Evolutionary conservation across 805 yeast genomes (phyloP).

Genomic region (Lipomyces anomalus): DNA sequence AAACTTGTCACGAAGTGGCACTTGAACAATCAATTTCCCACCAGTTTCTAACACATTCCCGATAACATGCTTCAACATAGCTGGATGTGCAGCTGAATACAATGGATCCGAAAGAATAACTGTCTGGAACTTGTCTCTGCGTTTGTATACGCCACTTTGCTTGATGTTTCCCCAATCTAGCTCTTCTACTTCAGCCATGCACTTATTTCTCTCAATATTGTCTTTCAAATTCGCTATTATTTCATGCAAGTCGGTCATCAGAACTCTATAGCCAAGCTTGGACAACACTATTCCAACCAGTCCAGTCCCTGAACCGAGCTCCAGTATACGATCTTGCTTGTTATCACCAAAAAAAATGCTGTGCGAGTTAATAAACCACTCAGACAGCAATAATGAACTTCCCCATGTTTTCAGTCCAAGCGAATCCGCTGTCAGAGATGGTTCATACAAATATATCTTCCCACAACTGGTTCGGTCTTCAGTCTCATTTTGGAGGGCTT

Average conservation of each 20-base stretch:
- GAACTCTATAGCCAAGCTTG: conserved; percentile 44
- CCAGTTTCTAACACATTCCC: conserved; percentile 38
- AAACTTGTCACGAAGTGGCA: conserved; percentile 67
- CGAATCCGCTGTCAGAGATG: conserved; percentile 79
- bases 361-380: conserved; percentile 39
- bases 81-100: conserved; percentile 77
- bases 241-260: conserved; percentile 72
- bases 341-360: conserved; percentile 26
- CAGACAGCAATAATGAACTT: conserved; percentile 66
- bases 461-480: conserved; percentile 30
- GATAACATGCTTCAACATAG: conserved; percentile 60
- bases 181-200: conserved; percentile 39
- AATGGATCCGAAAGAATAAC: conserved; percentile 82
- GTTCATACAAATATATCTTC: conserved; percentile 53
- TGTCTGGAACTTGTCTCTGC: conserved; percentile 43
- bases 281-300: conserved; percentile 71
- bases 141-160: conserved; percentile 27
- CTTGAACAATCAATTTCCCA: conserved; percentile 53
- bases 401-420: conserved; percentile 97
- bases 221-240: conserved; percentile 61
- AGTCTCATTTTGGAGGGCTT: too few species aligned
- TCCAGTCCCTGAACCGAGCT: conserved; percentile 96
- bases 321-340: conserved; percentile 39
- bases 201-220: conserved; percentile 52
- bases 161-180: conserved; percentile 75